phyloP scores from a whole-genome alignment of 306 rosid species.

The Adenanthera pavonina region DNA sequence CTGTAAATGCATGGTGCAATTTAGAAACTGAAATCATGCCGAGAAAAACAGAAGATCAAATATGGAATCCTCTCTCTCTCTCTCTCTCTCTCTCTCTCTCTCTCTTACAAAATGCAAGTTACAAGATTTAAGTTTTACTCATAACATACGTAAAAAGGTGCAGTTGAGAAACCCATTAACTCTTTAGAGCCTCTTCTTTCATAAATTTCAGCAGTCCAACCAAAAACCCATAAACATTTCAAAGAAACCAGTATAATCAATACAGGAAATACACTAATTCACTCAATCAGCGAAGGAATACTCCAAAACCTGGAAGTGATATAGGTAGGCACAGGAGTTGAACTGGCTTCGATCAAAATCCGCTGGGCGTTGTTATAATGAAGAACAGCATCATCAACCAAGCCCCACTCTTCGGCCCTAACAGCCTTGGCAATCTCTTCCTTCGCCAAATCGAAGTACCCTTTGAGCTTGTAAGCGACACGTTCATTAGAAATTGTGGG shows the following conservation, averaged over 20 bases:
- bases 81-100: background rate
- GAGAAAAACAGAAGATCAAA: constrained; percentile 7
- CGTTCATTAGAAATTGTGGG: constrained; percentile 81
- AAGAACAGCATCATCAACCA: constrained; percentile 76
- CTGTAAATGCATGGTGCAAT: constrained; percentile 28
- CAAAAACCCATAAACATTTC: constrained; percentile 3
- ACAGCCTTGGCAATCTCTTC: constrained; percentile 93
- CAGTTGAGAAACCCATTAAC: background rate
- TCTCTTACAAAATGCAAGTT: background rate
- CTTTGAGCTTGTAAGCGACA: constrained; percentile 88
- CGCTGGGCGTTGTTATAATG: constrained; percentile 80
- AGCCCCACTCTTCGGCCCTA: constrained; percentile 97
- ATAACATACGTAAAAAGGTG: background rate
- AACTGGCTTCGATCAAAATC: constrained; percentile 79
- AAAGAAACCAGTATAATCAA: background rate
- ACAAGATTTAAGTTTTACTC: background rate
- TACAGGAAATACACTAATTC: background rate
- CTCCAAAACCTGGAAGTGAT: constrained; percentile 66
- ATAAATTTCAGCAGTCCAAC: background rate
- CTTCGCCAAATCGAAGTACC: constrained; percentile 84
- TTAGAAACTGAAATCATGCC: constrained; percentile 20
- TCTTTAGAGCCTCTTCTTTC: constrained; percentile 9
- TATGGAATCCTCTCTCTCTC: background rate
- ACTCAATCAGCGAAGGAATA: background rate
- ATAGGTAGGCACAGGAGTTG: constrained; percentile 76